phyloP scores from a whole-genome alignment of 1,139 yeast species.

The Magnusiomyces tetraspermus region DNA sequence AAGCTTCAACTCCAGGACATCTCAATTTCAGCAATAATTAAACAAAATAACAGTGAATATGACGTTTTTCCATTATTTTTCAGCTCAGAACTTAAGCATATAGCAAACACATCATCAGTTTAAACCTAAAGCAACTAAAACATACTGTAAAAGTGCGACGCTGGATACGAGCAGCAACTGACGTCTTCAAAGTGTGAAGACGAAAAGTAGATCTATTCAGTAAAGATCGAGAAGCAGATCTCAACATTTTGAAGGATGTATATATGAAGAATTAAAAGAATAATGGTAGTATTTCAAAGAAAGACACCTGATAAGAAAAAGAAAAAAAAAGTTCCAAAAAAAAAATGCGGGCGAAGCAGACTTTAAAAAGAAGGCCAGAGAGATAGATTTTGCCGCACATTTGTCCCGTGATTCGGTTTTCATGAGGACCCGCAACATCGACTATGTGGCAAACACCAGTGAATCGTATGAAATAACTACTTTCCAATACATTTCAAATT shows the following conservation, averaged over 20 bases:
- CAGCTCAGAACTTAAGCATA: neutral
- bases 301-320: constrained; percentile 3
- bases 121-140: neutral
- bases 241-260: constrained; percentile 16
- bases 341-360: constrained; percentile 6
- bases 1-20: too few relatives aligned
- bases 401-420: too few relatives aligned
- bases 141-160: constrained; percentile 17
- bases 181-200: constrained; percentile 12
- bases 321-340: constrained; percentile 3
- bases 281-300: neutral
- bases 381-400: too few relatives aligned
- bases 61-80: too few relatives aligned
- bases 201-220: constrained; percentile 14
- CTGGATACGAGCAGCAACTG: constrained; percentile 12
- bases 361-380: too few relatives aligned
- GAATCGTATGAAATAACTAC: too few relatives aligned
- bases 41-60: too few relatives aligned
- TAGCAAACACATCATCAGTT: neutral
- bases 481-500: too few relatives aligned
- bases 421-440: too few relatives aligned
- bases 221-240: constrained; percentile 18
- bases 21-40: too few relatives aligned
- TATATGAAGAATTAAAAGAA: constrained; percentile 2
- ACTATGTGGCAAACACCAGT: too few relatives aligned